phyloP scores from a whole-genome alignment of 192 early-diverging fungal genomes.

The Entomortierella lignicola region DNA sequence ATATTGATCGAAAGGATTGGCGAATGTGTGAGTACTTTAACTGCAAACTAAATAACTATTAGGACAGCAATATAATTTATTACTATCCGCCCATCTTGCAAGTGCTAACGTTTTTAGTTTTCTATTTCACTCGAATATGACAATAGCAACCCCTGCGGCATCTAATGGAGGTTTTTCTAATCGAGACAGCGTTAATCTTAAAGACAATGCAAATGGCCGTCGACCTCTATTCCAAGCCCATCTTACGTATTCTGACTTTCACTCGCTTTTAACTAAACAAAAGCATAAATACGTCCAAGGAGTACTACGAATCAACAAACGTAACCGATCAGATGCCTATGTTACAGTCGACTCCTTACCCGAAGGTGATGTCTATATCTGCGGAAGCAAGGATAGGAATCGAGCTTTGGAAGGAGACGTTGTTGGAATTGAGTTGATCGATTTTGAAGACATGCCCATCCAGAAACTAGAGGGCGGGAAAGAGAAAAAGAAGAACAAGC shows the following conservation, averaged over 20 bases:
- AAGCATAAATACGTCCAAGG: constrained; percentile 74
- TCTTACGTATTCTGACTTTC: constrained; percentile 65
- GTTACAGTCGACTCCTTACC: constrained; percentile 79
- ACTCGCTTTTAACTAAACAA: constrained; percentile 60
- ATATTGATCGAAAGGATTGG: constrained; percentile 46
- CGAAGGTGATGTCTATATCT: constrained; percentile 83
- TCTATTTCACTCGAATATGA: not conserved
- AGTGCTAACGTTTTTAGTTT: not conserved
- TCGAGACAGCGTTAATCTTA: constrained; percentile 60
- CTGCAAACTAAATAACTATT: no score
- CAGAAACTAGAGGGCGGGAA: constrained; percentile 73
- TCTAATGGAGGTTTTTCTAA: constrained; percentile 55
- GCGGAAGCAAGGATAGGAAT: constrained; percentile 79
- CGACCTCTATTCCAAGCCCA: constrained; percentile 69
- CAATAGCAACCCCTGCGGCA: constrained; percentile 41
- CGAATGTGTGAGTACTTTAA: constrained; percentile 41
- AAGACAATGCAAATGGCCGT: constrained; percentile 67
- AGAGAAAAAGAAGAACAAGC: constrained; percentile 67
- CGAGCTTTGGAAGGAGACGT: constrained; percentile 88
- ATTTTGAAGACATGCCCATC: constrained; percentile 73
- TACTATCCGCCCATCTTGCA: no score
- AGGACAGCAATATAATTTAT: no score
- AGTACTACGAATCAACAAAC: constrained; percentile 86
- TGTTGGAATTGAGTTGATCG: constrained; percentile 78
- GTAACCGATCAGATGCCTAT: constrained; percentile 89